phyloP scores from a whole-genome alignment of 169 alveolate species.

The Eimeria sp. region DNA sequence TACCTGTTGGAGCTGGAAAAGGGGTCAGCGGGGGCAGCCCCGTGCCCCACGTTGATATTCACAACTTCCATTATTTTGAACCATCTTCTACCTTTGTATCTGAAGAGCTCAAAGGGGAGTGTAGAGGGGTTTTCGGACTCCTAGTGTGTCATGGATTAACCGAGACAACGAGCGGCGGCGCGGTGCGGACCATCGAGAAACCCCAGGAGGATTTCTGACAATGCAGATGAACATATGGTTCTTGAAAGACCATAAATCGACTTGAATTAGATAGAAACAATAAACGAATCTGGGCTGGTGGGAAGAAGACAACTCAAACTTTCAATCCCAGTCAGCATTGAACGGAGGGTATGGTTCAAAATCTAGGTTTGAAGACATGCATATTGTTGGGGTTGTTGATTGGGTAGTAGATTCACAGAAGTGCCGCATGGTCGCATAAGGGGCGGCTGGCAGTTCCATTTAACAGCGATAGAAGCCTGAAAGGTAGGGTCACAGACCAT shows the following conservation, averaged over 20 bases:
- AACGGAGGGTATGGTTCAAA: not conserved
- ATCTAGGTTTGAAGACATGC: not conserved
- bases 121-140: not conserved
- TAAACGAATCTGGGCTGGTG: not conserved
- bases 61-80: not conserved
- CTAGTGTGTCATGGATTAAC: not conserved
- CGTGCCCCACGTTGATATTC: not conserved
- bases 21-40: constrained; percentile 15
- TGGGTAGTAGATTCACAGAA: not conserved
- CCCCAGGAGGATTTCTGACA: not conserved
- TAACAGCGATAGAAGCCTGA: not conserved
- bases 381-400: not conserved
- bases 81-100: not conserved
- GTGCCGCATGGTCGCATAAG: not conserved
- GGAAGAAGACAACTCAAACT: not conserved
- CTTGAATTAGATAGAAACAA: not conserved
- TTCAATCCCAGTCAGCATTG: not conserved
- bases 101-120: not conserved
- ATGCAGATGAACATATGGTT: not conserved
- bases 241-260: not conserved
- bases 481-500: not conserved
- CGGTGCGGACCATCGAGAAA: not conserved
- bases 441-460: not conserved
- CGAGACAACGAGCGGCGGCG: not conserved
- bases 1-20: not conserved